Base-by-base conservation (phyloP, 345 rosid species). In the Aquilaria yunnanensis region DNA sequence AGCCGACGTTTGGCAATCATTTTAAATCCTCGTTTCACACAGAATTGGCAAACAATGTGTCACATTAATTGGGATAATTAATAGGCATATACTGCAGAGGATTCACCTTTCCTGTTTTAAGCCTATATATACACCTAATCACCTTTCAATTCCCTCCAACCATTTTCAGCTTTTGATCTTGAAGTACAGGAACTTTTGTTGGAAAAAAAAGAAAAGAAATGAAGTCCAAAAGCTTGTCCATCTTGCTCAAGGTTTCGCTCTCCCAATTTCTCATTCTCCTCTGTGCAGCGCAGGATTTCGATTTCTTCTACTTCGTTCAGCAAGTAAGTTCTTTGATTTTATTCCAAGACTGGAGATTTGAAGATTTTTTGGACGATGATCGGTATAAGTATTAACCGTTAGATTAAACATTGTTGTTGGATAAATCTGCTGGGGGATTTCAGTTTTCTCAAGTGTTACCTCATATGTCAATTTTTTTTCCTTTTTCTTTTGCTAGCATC, bases 241-340 rank as follows among this genome's bases (percentile, higher is more conserved):
- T 72, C 59, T 51, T 76, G 54, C 55, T 85, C 72, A 71, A 31
- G 52, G 46, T 81, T 52, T 10, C 82, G 60, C 23, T 72, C 14
- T 37, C 75, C 2, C 75, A 81, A 62, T 70, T 6, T 45, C 69
- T 74, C 2, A 65, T 73, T 11, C 73, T 68, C 57, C 74, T 80
- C 12, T 75, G 72, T 53, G 82, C 70, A n/a, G 65, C 98, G 6
- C 66, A 81, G 70, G 84, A 80, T 59, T 93, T 90, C 41, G 97
- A 93, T 82, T 93, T 93, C 87, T 90, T 93, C 88, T 93, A 93
- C 85, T 83, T 93, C 43, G 97, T 93, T 66, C 95, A 81, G 74
- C 97, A 93, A 81, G 98, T 84, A 66, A 68, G 23, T 41, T 45
- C 3, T 0, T 54, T 9, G 8, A 2, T 30, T 30, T 54, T 63